These are phyloP conservation scores for Penicillium steckii DNA, from an alignment of 495 filamentous ascomycete genomes.

Conservation along the genomic window DNA sequence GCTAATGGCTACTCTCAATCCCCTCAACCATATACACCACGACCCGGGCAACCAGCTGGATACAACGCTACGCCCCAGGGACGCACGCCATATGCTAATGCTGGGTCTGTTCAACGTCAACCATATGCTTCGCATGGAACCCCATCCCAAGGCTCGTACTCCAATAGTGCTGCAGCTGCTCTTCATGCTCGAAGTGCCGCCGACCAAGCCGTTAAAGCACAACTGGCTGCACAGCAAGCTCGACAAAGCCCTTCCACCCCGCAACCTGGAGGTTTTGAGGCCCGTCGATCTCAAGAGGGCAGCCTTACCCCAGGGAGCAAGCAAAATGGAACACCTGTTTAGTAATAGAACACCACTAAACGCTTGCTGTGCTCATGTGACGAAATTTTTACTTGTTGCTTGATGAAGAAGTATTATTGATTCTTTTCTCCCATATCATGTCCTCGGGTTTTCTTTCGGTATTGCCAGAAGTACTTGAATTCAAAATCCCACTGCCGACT, in stretches of 20 bases:
- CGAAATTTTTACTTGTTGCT: background rate
- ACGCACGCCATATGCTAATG: conserved; percentile 34
- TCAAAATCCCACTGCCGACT: background rate
- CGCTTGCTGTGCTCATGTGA: background rate
- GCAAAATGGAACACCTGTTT: conserved; percentile 44
- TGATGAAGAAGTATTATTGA: conserved; percentile 2
- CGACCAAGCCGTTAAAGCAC: conserved; percentile 48
- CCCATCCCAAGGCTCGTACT: conserved; percentile 35
- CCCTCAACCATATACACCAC: conserved; percentile 40
- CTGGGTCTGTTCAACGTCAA: conserved; percentile 18
- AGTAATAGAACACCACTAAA: conserved; percentile 16
- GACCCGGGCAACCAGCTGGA: conserved; percentile 37
- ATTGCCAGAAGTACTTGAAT: background rate
- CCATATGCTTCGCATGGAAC: conserved; percentile 16
- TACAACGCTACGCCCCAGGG: conserved; percentile 33
- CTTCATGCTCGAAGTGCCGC: conserved; percentile 43
- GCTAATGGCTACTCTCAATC: conserved; percentile 45
- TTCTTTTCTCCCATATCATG: background rate
- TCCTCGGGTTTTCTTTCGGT: background rate
- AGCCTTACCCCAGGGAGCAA: conserved; percentile 41
- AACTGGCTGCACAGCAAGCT: conserved; percentile 35
- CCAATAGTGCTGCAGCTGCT: conserved; percentile 41
- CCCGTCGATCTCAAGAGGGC: conserved; percentile 33
- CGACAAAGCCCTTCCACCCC: conserved; percentile 42
- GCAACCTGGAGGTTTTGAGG: conserved; percentile 30